phyloP scores from a whole-genome alignment of 805 yeast genomes.

The Candida coleopterorum region DNA sequence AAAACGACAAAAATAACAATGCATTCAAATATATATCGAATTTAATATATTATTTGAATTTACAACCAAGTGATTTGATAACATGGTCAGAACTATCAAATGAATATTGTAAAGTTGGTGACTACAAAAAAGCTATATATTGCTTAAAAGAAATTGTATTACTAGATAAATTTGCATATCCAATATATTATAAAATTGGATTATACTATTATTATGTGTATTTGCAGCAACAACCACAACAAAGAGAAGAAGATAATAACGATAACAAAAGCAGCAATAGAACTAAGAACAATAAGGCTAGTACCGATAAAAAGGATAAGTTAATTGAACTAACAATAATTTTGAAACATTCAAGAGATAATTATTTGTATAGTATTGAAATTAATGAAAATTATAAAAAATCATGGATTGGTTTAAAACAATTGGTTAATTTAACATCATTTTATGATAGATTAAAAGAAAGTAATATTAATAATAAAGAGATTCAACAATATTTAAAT shows the following conservation, averaged over 20 bases:
- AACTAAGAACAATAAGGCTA: not conserved
- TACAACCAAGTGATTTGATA: constrained; percentile 70
- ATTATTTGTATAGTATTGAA: constrained; percentile 70
- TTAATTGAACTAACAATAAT: constrained; percentile 19
- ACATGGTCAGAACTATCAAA: constrained; percentile 76
- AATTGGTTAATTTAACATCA: constrained; percentile 22
- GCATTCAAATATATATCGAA: constrained; percentile 54
- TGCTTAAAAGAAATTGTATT: constrained; percentile 68
- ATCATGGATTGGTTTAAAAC: constrained; percentile 69
- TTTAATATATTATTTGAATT: constrained; percentile 51
- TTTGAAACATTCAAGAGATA: constrained; percentile 33
- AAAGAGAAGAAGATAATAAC: constrained; percentile 4
- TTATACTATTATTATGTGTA: constrained; percentile 26
- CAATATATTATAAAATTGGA: constrained; percentile 61
- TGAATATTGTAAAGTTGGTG: constrained; percentile 55
- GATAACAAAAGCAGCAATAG: too few relatives aligned
- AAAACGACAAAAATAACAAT: too few relatives aligned
- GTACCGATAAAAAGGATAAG: constrained; percentile 30
- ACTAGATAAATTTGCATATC: constrained; percentile 64
- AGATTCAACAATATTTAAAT: constrained; percentile 16
- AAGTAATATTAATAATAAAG: too few relatives aligned
- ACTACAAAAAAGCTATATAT: constrained; percentile 61
- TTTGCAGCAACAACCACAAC: constrained; percentile 16
- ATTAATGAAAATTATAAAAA: constrained; percentile 62
- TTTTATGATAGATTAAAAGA: constrained; percentile 19